Conservation (phyloP, 192 early-diverging fungal genomes). For the Podila verticillata region DNA sequence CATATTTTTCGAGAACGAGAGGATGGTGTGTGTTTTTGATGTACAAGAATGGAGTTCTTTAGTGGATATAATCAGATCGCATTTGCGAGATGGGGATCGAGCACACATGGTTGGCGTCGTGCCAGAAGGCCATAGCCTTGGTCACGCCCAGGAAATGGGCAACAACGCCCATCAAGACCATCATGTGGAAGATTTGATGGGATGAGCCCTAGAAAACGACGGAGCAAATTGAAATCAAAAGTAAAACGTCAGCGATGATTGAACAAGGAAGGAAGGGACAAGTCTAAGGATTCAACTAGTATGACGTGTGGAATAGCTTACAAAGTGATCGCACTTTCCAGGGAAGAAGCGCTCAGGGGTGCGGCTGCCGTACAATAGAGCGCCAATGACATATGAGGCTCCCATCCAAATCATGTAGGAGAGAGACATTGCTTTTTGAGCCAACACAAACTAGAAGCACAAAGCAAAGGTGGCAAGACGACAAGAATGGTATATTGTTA, state of each 20-base stretch:
- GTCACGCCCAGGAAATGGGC: constrained; percentile 78
- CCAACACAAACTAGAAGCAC: constrained; percentile 26
- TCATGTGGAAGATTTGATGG: constrained; percentile 93
- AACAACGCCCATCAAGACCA: constrained; percentile 78
- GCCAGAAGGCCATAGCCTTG: constrained; percentile 65
- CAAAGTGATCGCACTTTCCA: constrained; percentile 83
- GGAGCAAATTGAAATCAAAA: neutral
- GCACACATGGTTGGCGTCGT: constrained; percentile 51
- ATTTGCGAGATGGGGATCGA: constrained; percentile 35
- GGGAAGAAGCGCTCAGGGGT: constrained; percentile 90
- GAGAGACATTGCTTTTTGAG: constrained; percentile 67
- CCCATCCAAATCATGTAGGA: constrained; percentile 79
- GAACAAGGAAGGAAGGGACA: no score
- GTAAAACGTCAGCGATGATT: no score
- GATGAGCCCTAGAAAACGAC: constrained; percentile 62
- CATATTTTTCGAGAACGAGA: no score
- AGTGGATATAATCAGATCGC: constrained; percentile 2
- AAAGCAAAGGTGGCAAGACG: neutral
- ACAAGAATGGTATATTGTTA: neutral
- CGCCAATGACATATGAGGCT: constrained; percentile 80
- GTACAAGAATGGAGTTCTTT: neutral
- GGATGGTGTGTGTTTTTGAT: no score
- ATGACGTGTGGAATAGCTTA: constrained; percentile 23
- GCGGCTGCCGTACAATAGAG: constrained; percentile 84
- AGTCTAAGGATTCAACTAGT: no score